These are phyloP conservation scores for Xylaria multiplex DNA, from an alignment of 2,329 filamentous ascomycete genomes.

Conservation along the genomic window DNA sequence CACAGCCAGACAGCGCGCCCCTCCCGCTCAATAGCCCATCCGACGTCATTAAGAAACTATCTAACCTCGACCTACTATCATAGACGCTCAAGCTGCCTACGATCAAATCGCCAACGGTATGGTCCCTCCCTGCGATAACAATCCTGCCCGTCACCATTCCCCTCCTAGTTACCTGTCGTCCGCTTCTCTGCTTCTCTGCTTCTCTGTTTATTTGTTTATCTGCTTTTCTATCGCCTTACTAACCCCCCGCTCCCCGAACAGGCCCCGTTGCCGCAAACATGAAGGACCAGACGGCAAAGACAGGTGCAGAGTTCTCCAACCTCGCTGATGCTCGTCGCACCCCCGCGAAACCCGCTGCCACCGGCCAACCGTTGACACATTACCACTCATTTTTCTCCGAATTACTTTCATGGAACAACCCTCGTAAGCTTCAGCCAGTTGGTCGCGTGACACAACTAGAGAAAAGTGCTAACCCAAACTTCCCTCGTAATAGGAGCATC, in stretches of 20 bases:
- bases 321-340: constrained; percentile 67
- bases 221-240: constrained; percentile 14
- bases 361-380: constrained; percentile 71
- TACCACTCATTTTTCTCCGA: constrained; percentile 78
- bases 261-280: constrained; percentile 69
- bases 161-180: background rate
- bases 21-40: constrained; percentile 29
- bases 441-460: constrained; percentile 20
- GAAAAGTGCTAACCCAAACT: constrained; percentile 39
- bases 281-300: constrained; percentile 66
- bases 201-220: background rate
- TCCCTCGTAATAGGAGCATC: constrained; percentile 63
- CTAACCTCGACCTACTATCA: constrained; percentile 41
- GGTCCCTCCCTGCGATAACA: constrained; percentile 32
- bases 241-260: constrained; percentile 45
- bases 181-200: constrained; percentile 1
- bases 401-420: constrained; percentile 75
- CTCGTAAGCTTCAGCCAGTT: constrained; percentile 59
- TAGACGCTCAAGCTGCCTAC: constrained; percentile 62
- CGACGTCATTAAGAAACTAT: constrained; percentile 42
- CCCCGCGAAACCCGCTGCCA: constrained; percentile 63
- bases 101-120: constrained; percentile 60
- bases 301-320: constrained; percentile 65
- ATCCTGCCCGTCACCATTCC: background rate
- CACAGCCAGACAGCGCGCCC: constrained; percentile 11